A percentile compares a stretch with the other conserved stretches of the same genome.
These are phyloP conservation scores for Ulvella scutata DNA, from an alignment of 139 green algal genomes.

Conservation along the genomic window DNA sequence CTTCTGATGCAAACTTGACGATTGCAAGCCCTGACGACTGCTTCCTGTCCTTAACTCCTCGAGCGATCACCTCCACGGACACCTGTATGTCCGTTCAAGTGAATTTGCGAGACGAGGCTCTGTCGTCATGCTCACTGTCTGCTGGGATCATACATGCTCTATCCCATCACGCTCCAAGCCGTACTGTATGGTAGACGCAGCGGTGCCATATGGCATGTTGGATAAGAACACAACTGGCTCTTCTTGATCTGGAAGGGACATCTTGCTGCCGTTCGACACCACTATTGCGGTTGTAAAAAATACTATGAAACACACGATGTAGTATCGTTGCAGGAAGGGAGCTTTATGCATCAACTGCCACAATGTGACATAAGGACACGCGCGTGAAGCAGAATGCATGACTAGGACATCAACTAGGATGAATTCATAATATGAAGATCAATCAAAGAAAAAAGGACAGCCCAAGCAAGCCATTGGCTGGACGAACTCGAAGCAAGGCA, in stretches of 20 bases:
- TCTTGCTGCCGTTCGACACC: too few species aligned
- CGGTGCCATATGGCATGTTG: neutral
- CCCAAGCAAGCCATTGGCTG: too few species aligned
- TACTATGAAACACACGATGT: neutral
- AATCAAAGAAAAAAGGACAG: too few species aligned
- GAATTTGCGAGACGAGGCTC: neutral
- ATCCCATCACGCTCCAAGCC: neutral
- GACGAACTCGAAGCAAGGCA: too few species aligned
- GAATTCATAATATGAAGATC: too few species aligned
- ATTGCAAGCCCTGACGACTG: neutral
- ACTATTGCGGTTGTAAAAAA: too few species aligned
- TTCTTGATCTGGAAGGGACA: too few species aligned
- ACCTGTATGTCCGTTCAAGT: neutral
- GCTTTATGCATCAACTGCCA: too few species aligned
- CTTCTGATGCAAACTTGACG: neutral
- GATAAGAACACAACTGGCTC: neutral
- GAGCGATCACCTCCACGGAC: neutral
- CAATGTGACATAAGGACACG: too few species aligned
- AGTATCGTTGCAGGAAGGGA: neutral
- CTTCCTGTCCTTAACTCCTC: neutral
- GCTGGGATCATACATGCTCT: neutral
- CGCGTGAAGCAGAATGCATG: too few species aligned
- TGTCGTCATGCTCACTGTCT: neutral
- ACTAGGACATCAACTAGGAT: too few species aligned
- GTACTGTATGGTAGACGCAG: neutral